Evolutionary conservation across 805 yeast species (phyloP).

Genomic region (Wickerhamomyces tratensis): DNA sequence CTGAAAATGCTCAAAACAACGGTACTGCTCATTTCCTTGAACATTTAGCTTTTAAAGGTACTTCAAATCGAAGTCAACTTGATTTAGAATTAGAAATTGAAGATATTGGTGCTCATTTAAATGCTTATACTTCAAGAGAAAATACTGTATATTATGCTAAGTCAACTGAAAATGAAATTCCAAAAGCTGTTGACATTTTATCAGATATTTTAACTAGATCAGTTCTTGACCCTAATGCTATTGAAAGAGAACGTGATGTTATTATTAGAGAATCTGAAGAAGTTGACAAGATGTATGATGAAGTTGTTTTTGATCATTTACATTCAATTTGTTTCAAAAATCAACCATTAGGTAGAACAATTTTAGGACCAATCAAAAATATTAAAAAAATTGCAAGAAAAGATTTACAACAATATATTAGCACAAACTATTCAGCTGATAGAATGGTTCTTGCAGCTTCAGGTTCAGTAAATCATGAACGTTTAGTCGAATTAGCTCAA

Average conservation of each 20-base stretch:
- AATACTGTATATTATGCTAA: constrained; percentile 96
- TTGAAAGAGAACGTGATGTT: constrained; percentile 94
- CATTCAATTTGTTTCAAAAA: constrained; percentile 86
- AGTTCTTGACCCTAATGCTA: constrained; percentile 70
- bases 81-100: constrained; percentile 89
- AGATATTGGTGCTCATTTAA: constrained; percentile 91
- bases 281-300: constrained; percentile 97
- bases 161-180: constrained; percentile 70
- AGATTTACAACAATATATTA: constrained; percentile 74
- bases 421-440: constrained; percentile 86
- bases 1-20: constrained; percentile 73
- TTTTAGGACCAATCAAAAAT: constrained; percentile 87
- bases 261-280: constrained; percentile 95
- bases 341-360: constrained; percentile 94
- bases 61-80: constrained; percentile 68
- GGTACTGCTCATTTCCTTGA: constrained; percentile 98
- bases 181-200: constrained; percentile 77
- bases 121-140: constrained; percentile 98
- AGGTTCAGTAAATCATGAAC: constrained; percentile 86
- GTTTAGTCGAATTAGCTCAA: constrained; percentile 68
- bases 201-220: constrained; percentile 86
- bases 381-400: constrained; percentile 69
- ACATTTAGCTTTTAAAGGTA: constrained; percentile 95
- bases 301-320: constrained; percentile 92
- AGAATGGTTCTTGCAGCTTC: constrained; percentile 98